phyloP scores from a whole-genome alignment of 2,329 filamentous ascomycete species.

The Exophiala spinifera region DNA sequence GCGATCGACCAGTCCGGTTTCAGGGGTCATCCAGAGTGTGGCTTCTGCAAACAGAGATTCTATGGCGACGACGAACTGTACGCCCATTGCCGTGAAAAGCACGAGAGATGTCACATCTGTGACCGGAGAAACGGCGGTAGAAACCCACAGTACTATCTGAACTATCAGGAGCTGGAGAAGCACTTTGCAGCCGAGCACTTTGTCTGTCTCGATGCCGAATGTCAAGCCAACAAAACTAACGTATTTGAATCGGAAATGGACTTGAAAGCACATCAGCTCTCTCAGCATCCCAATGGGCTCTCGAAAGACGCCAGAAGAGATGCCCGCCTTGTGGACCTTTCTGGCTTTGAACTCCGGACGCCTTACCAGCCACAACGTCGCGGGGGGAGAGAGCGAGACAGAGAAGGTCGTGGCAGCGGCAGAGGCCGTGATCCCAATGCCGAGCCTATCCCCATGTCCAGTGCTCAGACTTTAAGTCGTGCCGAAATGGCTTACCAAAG shows the following conservation, averaged over 20 bases:
- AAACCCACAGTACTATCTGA: constrained; percentile 83
- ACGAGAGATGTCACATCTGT: constrained; percentile 93
- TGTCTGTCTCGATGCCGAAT: constrained; percentile 78
- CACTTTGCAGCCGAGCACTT: constrained; percentile 90
- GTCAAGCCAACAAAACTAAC: constrained; percentile 94
- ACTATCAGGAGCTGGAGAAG: constrained; percentile 80
- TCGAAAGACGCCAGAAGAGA: constrained; percentile 83
- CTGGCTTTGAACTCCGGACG: constrained; percentile 74
- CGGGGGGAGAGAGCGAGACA: constrained; percentile 45
- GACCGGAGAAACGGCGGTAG: constrained; percentile 63
- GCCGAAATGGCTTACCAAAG: constrained; percentile 90
- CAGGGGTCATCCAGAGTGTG: constrained; percentile 90
- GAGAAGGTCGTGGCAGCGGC: constrained; percentile 55
- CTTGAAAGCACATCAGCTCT: constrained; percentile 86
- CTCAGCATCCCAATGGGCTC: constrained; percentile 72
- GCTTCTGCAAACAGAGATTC: constrained; percentile 86
- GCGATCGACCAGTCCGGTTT: constrained; percentile 92
- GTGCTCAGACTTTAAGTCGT: constrained; percentile 74
- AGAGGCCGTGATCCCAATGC: constrained; percentile 84
- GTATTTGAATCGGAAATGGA: constrained; percentile 96
- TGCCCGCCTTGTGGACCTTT: constrained; percentile 80
- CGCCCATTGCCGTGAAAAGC: constrained; percentile 86
- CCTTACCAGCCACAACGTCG: constrained; percentile 64
- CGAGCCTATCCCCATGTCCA: constrained; percentile 71
- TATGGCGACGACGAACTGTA: constrained; percentile 96